A percentile compares a stretch with the other conserved stretches of the same genome.
phyloP scores from a whole-genome alignment of 768 basidiomycete species.

The Trametes punicea region DNA sequence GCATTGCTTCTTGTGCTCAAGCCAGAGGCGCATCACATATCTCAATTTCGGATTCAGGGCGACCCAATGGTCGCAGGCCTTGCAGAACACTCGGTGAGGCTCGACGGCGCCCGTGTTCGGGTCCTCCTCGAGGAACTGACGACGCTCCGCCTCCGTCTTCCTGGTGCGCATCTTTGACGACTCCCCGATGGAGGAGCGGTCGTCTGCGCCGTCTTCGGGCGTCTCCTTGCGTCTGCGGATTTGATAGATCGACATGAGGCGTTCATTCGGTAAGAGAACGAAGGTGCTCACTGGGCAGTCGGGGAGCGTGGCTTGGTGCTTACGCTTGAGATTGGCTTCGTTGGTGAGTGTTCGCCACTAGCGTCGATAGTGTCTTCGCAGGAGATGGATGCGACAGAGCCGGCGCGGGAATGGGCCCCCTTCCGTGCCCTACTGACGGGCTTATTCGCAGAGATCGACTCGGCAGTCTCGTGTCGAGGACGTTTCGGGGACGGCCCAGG shows the following conservation, averaged over 20 bases:
- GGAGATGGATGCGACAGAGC: slow-evolving; percentile 20
- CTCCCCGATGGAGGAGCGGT: slow-evolving; percentile 52
- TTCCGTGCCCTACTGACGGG: slow-evolving; percentile 22
- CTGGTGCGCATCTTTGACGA: slow-evolving; percentile 40
- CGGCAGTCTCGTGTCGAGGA: slow-evolving; percentile 5
- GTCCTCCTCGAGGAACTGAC: slow-evolving; percentile 62
- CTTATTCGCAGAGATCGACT: slow-evolving; percentile 20
- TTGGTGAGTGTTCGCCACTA: slow-evolving; percentile 1
- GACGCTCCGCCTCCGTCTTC: slow-evolving; percentile 59
- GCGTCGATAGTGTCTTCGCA: slow-evolving; percentile 15
- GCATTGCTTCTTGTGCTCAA: slow-evolving; percentile 53
- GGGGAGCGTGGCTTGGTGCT: slow-evolving; percentile 13
- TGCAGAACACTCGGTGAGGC: slow-evolving; percentile 56
- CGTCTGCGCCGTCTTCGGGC: slow-evolving; percentile 38
- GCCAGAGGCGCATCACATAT: slow-evolving; percentile 61
- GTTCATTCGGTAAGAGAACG: too few relatives aligned
- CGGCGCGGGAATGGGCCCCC: slow-evolving; percentile 18
- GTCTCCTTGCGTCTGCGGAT: slow-evolving; percentile 16
- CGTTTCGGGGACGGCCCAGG: slow-evolving; percentile 24
- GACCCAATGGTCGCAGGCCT: slow-evolving; percentile 53
- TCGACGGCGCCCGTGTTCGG: slow-evolving; percentile 55
- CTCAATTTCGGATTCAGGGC: slow-evolving; percentile 52
- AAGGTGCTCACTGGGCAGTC: slow-evolving; percentile 6
- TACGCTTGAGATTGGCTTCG: slow-evolving; percentile 11
- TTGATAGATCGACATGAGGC: not conserved